Percentiles rank a stretch among this genome's conserved stretches.
Evolutionary conservation across 768 basidiomycete genomes (phyloP).

Genomic region (Chalciporus pseudorubinellus): DNA sequence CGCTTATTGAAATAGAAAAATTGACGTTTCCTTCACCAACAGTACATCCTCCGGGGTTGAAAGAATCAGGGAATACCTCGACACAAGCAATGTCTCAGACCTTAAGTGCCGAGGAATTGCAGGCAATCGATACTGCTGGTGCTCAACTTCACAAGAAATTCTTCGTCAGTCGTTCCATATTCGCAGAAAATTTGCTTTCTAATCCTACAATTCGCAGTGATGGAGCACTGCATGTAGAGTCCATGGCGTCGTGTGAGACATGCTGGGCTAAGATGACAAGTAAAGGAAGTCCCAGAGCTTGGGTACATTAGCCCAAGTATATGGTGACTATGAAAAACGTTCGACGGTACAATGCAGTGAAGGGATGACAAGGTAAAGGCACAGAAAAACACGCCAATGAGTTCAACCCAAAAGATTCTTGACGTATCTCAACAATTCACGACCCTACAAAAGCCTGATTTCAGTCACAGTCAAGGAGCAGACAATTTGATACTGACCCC

Average conservation of each 20-base stretch:
- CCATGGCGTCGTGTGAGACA: neutral
- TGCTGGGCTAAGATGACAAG: too few species aligned
- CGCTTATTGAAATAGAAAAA: neutral
- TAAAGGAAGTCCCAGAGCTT: neutral
- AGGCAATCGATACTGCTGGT: slow-evolving; percentile 25
- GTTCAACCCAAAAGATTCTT: slow-evolving; percentile 60
- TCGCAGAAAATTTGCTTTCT: neutral
- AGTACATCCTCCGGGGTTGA: slow-evolving; percentile 32
- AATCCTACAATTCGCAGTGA: too few species aligned
- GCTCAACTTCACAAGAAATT: slow-evolving; percentile 19
- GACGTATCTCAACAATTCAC: slow-evolving; percentile 71
- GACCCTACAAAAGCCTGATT: slow-evolving; percentile 45
- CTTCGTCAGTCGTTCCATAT: slow-evolving; percentile 22
- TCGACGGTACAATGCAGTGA: neutral
- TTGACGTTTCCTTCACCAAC: slow-evolving; percentile 13
- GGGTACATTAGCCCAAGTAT: neutral
- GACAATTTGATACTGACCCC: slow-evolving; percentile 51
- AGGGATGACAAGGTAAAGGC: neutral
- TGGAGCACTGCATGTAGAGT: neutral
- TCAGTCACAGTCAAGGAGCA: slow-evolving; percentile 12
- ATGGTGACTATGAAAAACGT: too few species aligned
- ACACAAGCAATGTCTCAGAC: slow-evolving; percentile 26
- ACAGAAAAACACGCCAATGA: neutral
- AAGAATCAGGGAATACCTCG: slow-evolving; percentile 34
- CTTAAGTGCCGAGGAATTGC: slow-evolving; percentile 25